Evolutionary conservation across 2,329 filamentous ascomycete species (phyloP), one percentile per base, ranked within the genome.

Genomic region (Didymella exigua): DNA sequence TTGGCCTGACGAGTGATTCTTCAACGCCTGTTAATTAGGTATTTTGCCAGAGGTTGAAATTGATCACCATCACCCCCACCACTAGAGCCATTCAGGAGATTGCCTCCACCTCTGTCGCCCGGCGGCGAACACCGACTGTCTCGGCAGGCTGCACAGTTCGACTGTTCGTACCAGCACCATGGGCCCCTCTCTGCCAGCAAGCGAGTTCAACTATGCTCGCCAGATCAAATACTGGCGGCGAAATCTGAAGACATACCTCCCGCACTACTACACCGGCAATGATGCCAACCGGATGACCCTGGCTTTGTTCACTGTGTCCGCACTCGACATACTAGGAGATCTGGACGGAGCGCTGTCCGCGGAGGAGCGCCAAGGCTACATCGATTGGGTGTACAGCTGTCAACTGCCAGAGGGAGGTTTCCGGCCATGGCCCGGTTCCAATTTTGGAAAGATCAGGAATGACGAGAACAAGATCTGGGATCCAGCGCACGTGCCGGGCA

Each of bases 191-290:
- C 41, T 46, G 14, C 46, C 52, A 50, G 46, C 48, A 31, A 50
- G 52, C 42, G 52, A 55, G 30, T 49, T 77, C 50, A 73, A 76
- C 66, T 70, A 71, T 57, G 55, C 70, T 29, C 70, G 66, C 53
- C 95, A 99, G 74, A 81, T 95, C 72, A 91, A 89, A 71, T 99
- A 97, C 83, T 99, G 93, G 88, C 85, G 92, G 62, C 88, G 93
- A 71, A 97, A 93, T 74, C 84, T 95, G 61, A 89, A 89, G 72
- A 89, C 88, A 21, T 84, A 89, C 58, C 86, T 99, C 6, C 95
- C 95, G 0, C 83, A 87, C 40, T 82, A 86, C 59, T 99, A 98
- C 79, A 96, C 90, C 14, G 83, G 87, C 72, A 95, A 89, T 74
- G 95, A 99, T 78, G 91, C 91, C 64, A 93, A 89, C 68, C 92